Evolutionary conservation across 2,329 filamentous ascomycete species (phyloP), one percentile per base, ranked within the genome.

Genomic region (Penicillium decumbens): DNA sequence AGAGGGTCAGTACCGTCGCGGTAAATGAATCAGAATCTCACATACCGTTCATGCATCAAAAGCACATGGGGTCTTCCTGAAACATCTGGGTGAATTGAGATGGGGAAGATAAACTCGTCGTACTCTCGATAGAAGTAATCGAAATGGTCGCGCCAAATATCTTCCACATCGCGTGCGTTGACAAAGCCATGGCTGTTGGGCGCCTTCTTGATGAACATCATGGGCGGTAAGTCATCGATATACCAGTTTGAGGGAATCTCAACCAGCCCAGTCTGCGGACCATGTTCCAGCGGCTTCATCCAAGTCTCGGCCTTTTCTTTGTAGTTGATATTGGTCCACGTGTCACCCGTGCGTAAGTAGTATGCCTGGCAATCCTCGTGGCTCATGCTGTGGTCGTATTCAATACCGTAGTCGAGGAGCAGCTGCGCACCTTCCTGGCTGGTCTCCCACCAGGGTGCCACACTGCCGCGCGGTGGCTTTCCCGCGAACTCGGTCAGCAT

Each of bases 401-500:
- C 71, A 38, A 75, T 71, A 1, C 72, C 72, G 32, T 73, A 74
- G 27, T 64, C 64, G 12, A 74, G 64, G 23, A 74, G 64, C 4
- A 75, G 47, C 24, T 74, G 69, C 0, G 81, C 80, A 0, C 83
- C 84, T 62, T 88, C 85, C 55, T 80, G 77, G 51, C 79, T 83
- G 0, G 80, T 83, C 63, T 89, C 85, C 86, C 86, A 90, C 78
- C 81, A 90, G 0, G 87, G 87, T 0, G 85, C 87, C 0, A 89
- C 85, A 39, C 79, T 84, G 1, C 87, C 87, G 1, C 85, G 74
- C 0, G 87, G 87, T 0, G 85, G 84, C 68, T 89, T 89, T 5
- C 86, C 83, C 45, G 79, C 79, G 65, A 92, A 91, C 0, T 88
- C 82, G 0, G 83, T 88, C 40, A 91, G 75, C 71, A 89, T 76